Base-by-base conservation (phyloP, 2,329 filamentous ascomycete species). In the Elsinoe fawcettii region DNA sequence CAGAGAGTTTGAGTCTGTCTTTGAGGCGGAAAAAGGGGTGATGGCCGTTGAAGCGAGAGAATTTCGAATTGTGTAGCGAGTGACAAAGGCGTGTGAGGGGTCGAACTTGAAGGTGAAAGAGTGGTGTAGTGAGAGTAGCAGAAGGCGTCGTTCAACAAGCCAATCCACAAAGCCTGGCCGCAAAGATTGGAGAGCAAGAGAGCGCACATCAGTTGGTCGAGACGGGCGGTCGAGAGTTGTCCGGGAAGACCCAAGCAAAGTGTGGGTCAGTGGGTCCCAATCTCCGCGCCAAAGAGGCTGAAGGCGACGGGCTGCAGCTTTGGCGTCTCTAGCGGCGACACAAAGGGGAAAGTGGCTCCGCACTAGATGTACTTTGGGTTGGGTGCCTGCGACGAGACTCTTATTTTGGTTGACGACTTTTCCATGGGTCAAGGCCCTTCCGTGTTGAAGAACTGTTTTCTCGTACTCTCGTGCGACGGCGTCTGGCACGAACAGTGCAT, bases 21-120 rank as follows among this genome's bases (percentile, higher is more conserved):
- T 22, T 43, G n/a, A 3, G 25, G 49, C 4, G 54, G n/a, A 37
- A 47, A 56, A 56, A 27, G 54, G 41, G 54, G 20, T 9, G 54
- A 56, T 56, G 36, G 37, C 54, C 54, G 54, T 56, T 56, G 41
- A 30, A 41, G 36, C 41, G 49, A 56, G 37, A 46, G 54, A 37
- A 37, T 30, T 23, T 34, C 37, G 49, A 37, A n/a, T 22, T 27
- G 16, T 30, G n/a, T 37, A 53, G 49, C 49, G 49, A 53, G 49
- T 53, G 49, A 53, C 49, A 53, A 53, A 53, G 49, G 49, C 32
- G 41, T 46, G 44, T 2, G 32, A 39, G 18, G 23, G 49, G 49
- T 39, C 32, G 49, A 37, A n/a, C 14, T 36, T 16, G 9, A n/a
- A 18, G 14, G 2, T 36, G 32, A 53, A 53, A 39, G 49, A 37